A percentile compares a stretch with the other conserved stretches of the same genome.
These are phyloP conservation scores for Lepidium sativum DNA, from an alignment of 345 rosid species.

Conservation along the genomic window DNA sequence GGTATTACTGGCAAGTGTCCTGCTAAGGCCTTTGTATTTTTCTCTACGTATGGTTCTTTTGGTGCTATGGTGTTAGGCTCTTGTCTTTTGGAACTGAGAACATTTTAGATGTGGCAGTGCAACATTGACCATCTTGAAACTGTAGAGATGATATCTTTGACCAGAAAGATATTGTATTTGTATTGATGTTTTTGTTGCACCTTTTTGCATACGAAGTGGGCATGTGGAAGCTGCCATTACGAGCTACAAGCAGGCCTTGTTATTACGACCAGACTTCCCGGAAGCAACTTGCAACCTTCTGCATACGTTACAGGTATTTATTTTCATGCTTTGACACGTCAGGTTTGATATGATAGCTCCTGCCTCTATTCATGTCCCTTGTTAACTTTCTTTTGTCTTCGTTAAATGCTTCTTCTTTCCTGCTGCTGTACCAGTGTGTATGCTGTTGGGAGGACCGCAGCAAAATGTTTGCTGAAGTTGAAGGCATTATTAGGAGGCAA, in stretches of 20 bases:
- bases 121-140: neutral
- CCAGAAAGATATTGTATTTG: neutral
- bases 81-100: neutral
- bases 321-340: neutral
- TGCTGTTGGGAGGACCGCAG: conserved; percentile 96
- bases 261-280: conserved; percentile 83
- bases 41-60: neutral
- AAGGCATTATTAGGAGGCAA: conserved; percentile 80
- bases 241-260: conserved; percentile 85
- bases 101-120: neutral
- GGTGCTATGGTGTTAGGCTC: neutral
- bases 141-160: neutral
- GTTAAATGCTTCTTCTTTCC: neutral
- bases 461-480: conserved; percentile 75
- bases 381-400: neutral
- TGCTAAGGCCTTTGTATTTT: neutral
- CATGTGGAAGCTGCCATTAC: conserved; percentile 89
- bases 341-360: neutral
- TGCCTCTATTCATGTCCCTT: neutral
- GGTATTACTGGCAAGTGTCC: neutral
- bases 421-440: conserved; percentile 48
- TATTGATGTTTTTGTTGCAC: conserved; percentile 7
- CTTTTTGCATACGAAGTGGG: conserved; percentile 45
- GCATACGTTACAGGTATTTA: conserved; percentile 78
- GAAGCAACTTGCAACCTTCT: conserved; percentile 98